A percentile compares a stretch with the other conserved stretches of the same genome.
phyloP scores from a whole-genome alignment of 345 rosid species.

The Cardamine occulta region DNA sequence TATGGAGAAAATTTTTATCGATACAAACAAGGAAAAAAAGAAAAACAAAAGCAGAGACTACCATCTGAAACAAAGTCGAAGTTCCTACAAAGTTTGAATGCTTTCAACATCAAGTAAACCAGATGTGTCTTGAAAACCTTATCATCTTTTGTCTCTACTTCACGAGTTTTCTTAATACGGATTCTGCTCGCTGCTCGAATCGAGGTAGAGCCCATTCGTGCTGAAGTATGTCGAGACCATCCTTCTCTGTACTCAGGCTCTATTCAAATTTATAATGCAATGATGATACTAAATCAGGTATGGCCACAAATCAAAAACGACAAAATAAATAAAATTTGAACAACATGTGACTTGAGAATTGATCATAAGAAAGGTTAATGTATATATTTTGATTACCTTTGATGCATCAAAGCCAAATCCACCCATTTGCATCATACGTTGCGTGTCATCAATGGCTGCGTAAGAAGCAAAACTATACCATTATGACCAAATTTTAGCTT shows the following conservation, averaged over 20 bases:
- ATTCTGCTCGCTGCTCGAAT: conserved; percentile 91
- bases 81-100: conserved; percentile 20
- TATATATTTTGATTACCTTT: conserved; percentile 54
- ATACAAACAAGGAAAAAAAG: neutral
- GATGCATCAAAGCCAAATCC: conserved; percentile 94
- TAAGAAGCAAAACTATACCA: conserved; percentile 6
- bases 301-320: neutral
- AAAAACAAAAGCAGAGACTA: conserved; percentile 21
- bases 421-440: conserved; percentile 99
- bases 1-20: neutral
- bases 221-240: conserved; percentile 71
- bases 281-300: conserved; percentile 23
- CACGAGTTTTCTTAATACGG: conserved; percentile 72
- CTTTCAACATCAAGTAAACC: conserved; percentile 8
- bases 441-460: conserved; percentile 94
- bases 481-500: neutral
- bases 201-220: conserved; percentile 89
- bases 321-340: too few species aligned
- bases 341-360: conserved; percentile 3
- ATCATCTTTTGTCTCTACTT: conserved; percentile 42
- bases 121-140: conserved; percentile 5
- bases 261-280: conserved; percentile 42
- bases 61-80: neutral
- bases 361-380: conserved; percentile 14
- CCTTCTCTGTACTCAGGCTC: conserved; percentile 91